Percentiles rank a stretch among this genome's conserved stretches.
phyloP scores from a whole-genome alignment of 2,329 filamentous ascomycete genomes.

The Colletotrichum chlorophyti region DNA sequence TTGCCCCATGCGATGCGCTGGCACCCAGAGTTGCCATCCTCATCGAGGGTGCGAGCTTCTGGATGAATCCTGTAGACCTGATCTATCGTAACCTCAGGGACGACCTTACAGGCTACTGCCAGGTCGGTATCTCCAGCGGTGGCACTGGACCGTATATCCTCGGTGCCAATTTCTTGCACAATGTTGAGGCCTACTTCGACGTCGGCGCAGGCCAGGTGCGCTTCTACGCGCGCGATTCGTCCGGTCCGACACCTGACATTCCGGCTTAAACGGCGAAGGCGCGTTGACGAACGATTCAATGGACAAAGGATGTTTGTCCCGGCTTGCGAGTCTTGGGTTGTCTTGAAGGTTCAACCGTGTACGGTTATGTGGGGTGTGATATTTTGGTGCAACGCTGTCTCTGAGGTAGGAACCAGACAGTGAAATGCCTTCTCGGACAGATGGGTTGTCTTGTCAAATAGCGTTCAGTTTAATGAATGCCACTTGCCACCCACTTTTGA shows the following conservation, averaged over 20 bases:
- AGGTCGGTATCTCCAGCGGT: conserved; percentile 53
- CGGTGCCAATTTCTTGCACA: conserved; percentile 58
- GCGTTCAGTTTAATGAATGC: conserved; percentile 14
- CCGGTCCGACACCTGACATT: conserved; percentile 21
- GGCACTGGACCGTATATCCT: conserved; percentile 55
- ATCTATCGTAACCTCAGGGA: conserved; percentile 52
- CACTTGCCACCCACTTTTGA: conserved; percentile 9
- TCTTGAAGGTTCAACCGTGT: not conserved
- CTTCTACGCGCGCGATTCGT: conserved; percentile 42
- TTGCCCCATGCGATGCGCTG: conserved; percentile 54
- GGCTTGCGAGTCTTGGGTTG: too few species aligned
- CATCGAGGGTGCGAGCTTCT: conserved; percentile 51
- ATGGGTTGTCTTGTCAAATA: conserved; percentile 16
- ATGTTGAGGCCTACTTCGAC: conserved; percentile 56
- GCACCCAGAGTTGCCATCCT: conserved; percentile 53
- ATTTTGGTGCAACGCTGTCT: not conserved
- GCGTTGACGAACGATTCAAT: too few species aligned
- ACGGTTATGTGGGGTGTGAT: not conserved
- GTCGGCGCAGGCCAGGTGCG: conserved; percentile 53
- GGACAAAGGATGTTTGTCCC: too few species aligned
- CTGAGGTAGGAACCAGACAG: too few species aligned
- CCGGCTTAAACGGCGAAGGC: too few species aligned
- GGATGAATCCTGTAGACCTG: conserved; percentile 55
- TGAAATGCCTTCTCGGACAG: conserved; percentile 8
- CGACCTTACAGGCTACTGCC: conserved; percentile 53